A percentile compares a stretch with the other conserved stretches of the same genome.
phyloP scores from a whole-genome alignment of 805 yeast genomes.

The Wickerhamomyces kurtzmanii region DNA sequence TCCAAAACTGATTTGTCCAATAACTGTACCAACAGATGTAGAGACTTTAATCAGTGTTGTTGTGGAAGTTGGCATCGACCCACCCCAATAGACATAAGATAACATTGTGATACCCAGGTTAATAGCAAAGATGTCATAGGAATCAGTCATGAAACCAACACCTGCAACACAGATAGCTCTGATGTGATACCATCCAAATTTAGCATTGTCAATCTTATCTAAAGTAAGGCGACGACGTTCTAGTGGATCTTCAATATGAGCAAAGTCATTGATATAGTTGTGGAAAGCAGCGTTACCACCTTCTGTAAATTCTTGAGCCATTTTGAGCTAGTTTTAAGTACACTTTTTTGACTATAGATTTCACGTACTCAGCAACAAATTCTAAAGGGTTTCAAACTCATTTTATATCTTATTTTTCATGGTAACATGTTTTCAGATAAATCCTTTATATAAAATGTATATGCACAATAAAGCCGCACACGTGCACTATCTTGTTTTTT shows the following conservation, averaged over 20 bases:
- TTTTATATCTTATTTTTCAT: too few relatives aligned
- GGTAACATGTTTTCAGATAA: too few relatives aligned
- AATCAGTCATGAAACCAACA: slow-evolving; percentile 89
- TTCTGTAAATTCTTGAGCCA: slow-evolving; percentile 28
- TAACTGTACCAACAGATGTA: slow-evolving; percentile 88
- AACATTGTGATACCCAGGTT: slow-evolving; percentile 76
- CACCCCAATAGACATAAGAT: slow-evolving; percentile 65
- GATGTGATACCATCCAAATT: slow-evolving; percentile 75
- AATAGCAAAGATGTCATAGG: slow-evolving; percentile 88
- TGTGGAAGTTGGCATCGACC: slow-evolving; percentile 59
- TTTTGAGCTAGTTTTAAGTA: slow-evolving; percentile 15
- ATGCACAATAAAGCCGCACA: too few relatives aligned
- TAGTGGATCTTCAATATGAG: slow-evolving; percentile 75
- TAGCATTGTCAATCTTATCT: slow-evolving; percentile 73
- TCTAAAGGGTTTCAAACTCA: too few relatives aligned
- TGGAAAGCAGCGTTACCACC: slow-evolving; percentile 89
- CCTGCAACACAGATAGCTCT: slow-evolving; percentile 83
- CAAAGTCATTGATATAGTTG: slow-evolving; percentile 69
- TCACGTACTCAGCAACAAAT: too few relatives aligned
- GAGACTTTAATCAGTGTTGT: slow-evolving; percentile 74
- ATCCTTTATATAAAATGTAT: too few relatives aligned
- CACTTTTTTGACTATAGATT: too few relatives aligned
- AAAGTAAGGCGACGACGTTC: slow-evolving; percentile 82
- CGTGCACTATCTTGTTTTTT: too few relatives aligned
- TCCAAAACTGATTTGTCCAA: slow-evolving; percentile 87